These are phyloP conservation scores for Lobosporangium transversale DNA, from an alignment of 192 early-diverging fungal genomes.

Conservation along the genomic window DNA sequence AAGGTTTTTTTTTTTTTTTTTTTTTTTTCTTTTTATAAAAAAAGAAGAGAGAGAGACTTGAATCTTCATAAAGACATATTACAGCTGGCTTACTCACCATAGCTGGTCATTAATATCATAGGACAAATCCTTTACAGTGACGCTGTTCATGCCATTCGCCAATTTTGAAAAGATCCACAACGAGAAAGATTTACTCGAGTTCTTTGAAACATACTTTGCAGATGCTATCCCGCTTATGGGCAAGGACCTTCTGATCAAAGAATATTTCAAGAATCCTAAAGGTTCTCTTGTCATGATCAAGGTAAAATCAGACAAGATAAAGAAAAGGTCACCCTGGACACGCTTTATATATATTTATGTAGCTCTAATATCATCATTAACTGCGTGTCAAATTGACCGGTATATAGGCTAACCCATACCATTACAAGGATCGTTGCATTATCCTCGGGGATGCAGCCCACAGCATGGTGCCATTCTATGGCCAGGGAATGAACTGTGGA, in stretches of 20 bases:
- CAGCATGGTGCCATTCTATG: slow-evolving; percentile 98
- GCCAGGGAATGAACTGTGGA: slow-evolving; percentile 99
- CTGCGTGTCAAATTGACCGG: too few relatives aligned
- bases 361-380: too few relatives aligned
- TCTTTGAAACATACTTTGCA: slow-evolving; percentile 80
- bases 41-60: too few relatives aligned
- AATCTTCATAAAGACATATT: too few relatives aligned
- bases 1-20: slow-evolving; percentile 1
- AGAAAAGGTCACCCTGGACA: not conserved
- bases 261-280: slow-evolving; percentile 87
- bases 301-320: too few relatives aligned
- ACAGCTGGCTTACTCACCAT: too few relatives aligned
- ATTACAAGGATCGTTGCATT: slow-evolving; percentile 78
- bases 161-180: slow-evolving; percentile 81
- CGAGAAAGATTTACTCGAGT: slow-evolving; percentile 66
- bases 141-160: slow-evolving; percentile 93
- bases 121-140: slow-evolving; percentile 95
- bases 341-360: too few relatives aligned
- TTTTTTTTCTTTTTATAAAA: slow-evolving; percentile 4
- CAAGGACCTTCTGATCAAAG: slow-evolving; percentile 69
- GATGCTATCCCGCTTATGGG: slow-evolving; percentile 86
- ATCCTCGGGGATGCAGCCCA: slow-evolving; percentile 97
- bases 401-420: slow-evolving; percentile 75
- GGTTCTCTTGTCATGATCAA: slow-evolving; percentile 87
- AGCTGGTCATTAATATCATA: too few relatives aligned